Evolutionary conservation across 345 rosid genomes (phyloP).

Genomic region (Citrus glauca): DNA sequence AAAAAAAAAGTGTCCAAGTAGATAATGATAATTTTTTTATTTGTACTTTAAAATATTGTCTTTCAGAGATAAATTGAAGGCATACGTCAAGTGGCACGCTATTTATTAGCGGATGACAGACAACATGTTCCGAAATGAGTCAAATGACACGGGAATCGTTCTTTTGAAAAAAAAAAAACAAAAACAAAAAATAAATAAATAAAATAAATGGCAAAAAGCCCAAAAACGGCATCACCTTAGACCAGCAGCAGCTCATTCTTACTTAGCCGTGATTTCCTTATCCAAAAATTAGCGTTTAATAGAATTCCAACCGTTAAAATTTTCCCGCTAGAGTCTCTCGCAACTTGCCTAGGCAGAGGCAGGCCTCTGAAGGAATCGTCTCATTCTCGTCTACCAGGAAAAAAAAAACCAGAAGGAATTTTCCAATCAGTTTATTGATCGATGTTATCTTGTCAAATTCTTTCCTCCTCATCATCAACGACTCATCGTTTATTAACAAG

Average conservation of each 20-base stretch:
- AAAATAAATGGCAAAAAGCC: not conserved
- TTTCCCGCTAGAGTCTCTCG: conserved; percentile 12
- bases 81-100: no score
- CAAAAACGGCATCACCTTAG: not conserved
- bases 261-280: conserved; percentile 4
- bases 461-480: conserved; percentile 28
- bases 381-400: not conserved
- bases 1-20: no score
- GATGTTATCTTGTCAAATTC: conserved; percentile 41
- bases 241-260: not conserved
- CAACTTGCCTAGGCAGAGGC: not conserved
- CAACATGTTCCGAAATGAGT: no score
- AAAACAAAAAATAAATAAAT: no score
- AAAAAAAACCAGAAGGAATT: not conserved
- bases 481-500: not conserved
- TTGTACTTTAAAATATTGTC: no score
- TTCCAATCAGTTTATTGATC: not conserved
- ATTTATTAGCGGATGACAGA: no score
- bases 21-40: no score
- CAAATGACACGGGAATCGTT: no score
- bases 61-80: no score
- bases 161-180: no score
- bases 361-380: not conserved
- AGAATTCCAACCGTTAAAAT: conserved; percentile 38
- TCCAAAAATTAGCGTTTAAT: conserved; percentile 18